Base-by-base conservation (phyloP, 2,329 filamentous ascomycete genomes). In the Epichloe sylvatica region DNA sequence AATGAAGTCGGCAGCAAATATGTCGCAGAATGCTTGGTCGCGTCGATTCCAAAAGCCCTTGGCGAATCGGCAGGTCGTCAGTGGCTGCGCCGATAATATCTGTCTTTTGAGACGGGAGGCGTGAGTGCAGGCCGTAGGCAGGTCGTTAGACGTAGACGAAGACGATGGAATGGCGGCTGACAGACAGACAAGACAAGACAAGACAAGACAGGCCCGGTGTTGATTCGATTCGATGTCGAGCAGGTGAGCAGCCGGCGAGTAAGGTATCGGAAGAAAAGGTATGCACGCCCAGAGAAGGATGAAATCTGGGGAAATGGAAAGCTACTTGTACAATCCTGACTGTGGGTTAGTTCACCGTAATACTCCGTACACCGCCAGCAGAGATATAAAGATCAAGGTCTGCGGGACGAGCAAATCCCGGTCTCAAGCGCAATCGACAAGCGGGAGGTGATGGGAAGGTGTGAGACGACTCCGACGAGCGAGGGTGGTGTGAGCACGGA, bases 321-420 rank as follows among this genome's bases (percentile, higher is more conserved):
- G 47, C 48, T 49, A 46, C 48, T 49, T 49, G 48, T 49, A 46
- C 15, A 13, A 35, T 40, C 17, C 37, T 46, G 30, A 6, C n/a
- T 17, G 19, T 41, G 37, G 19, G 15, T 49, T 49, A 49, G 40
- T 38, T 17, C 30, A 6, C 46, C 39, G 25, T 5, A 30, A 12
- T 15, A 35, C 17, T 19, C 21, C 23, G 19, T 43, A 25, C 21
- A 43, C 38, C 17, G 19, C 39, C 13, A 49, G 40, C 34, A 33
- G 23, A 13, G 17, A 19, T 30, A 30, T 35, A 38, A 34, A 44
- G 40, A 49, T 45, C 47, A 49, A 44, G 41, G 41, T 35, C 33
- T 21, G 33, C 21, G 33, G 46, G 41, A 13, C 13, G 37, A 19
- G 33, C 43, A 45, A 45, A 30, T 35, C 8, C 17, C 17, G 23